phyloP scores from a whole-genome alignment of 305 asterid genomes.

The Fraxinus greggii region DNA sequence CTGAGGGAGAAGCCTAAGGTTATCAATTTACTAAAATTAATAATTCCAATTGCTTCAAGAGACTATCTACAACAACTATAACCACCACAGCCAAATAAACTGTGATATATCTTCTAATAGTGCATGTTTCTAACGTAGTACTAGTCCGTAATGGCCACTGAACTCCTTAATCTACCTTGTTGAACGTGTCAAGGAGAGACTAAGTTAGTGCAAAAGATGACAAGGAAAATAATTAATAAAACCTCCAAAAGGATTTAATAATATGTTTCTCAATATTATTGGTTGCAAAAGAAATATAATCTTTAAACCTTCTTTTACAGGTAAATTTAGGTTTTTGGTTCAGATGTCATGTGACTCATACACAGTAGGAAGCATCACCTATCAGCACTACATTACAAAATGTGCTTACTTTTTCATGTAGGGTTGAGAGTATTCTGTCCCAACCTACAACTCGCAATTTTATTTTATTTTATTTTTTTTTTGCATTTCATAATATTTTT shows the following conservation, averaged over 20 bases:
- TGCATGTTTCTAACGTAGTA: background rate
- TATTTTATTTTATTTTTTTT: background rate
- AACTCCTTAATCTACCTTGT: background rate
- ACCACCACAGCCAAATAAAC: background rate
- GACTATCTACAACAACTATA: background rate
- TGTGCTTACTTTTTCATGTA: background rate
- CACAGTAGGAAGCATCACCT: background rate
- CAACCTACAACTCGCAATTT: background rate
- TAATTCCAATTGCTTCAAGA: background rate
- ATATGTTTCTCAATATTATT: background rate
- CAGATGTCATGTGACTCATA: background rate
- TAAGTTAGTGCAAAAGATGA: background rate
- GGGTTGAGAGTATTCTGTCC: background rate
- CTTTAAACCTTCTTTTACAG: background rate
- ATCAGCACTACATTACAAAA: slow-evolving; percentile 1
- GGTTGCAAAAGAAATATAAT: background rate
- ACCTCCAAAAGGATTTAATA: background rate
- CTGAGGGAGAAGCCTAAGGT: background rate
- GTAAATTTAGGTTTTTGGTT: background rate
- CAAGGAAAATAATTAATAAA: background rate
- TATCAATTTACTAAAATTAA: background rate
- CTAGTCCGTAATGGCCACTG: background rate
- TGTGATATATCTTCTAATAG: background rate
- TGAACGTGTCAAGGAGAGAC: background rate
- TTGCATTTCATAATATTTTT: background rate